Conservation (phyloP, 768 basidiomycete species). For the Lanmaoa rubissima region DNA sequence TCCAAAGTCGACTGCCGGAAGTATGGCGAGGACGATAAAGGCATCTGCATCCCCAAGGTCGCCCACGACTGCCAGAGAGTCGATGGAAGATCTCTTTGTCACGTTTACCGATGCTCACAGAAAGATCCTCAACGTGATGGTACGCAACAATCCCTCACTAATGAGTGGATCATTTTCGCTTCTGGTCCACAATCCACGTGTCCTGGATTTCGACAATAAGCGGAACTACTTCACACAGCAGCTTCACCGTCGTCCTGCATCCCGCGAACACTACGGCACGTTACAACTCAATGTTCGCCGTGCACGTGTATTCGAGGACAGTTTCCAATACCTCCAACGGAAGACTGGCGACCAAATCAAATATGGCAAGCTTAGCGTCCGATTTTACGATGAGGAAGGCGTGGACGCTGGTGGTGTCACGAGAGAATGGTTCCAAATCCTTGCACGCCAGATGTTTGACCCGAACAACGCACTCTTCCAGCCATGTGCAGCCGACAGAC, state of each 20-base stretch:
- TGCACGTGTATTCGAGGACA: slow-evolving; percentile 94
- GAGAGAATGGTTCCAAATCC: slow-evolving; percentile 97
- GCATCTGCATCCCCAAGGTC: slow-evolving; percentile 69
- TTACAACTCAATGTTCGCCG: slow-evolving; percentile 88
- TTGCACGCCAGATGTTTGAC: slow-evolving; percentile 98
- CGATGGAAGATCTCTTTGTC: slow-evolving; percentile 90
- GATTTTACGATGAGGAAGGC: slow-evolving; percentile 96
- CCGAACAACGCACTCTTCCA: slow-evolving; percentile 98
- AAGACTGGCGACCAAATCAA: slow-evolving; percentile 96
- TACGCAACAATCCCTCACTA: slow-evolving; percentile 94
- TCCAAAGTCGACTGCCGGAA: slow-evolving; percentile 49
- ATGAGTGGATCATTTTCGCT: slow-evolving; percentile 99
- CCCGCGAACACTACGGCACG: slow-evolving; percentile 78
- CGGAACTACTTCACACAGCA: slow-evolving; percentile 94
- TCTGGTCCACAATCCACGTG: slow-evolving; percentile 91
- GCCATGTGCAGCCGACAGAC: slow-evolving; percentile 91
- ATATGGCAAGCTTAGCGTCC: slow-evolving; percentile 93
- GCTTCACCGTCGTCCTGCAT: slow-evolving; percentile 77
- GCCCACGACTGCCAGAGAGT: slow-evolving; percentile 65
- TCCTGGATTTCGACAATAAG: slow-evolving; percentile 99
- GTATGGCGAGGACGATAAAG: slow-evolving; percentile 50
- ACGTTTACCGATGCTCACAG: slow-evolving; percentile 91
- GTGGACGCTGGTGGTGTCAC: slow-evolving; percentile 99
- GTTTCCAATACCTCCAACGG: slow-evolving; percentile 87
- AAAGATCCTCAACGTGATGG: slow-evolving; percentile 94